Evolutionary conservation across 1,284 basidiomycete genomes (phyloP), one percentile per base, ranked within the genome.

Genomic region (Boletellus deceptivus): DNA sequence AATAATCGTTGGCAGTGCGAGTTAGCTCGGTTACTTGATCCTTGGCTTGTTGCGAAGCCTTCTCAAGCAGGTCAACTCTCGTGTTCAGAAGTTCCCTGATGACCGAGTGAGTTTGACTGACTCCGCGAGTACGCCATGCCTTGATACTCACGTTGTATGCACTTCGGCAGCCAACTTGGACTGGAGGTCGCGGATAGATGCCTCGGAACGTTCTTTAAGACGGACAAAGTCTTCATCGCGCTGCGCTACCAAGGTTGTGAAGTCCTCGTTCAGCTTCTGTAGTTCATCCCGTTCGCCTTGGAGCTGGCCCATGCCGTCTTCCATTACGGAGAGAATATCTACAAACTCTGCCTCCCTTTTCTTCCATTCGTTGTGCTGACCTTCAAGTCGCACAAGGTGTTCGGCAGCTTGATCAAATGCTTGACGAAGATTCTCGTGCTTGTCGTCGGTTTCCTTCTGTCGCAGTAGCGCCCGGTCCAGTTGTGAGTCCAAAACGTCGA

Each of bases 401-500:
- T 90, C 86, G 0, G 91, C 87, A 13, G 93, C 88, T 57, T 91
- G 80, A 52, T 92, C 86, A 60, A 93, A 91, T 18, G 89, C 84
- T 46, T 78, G 71, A 22, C 82, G 77, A 46, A 93, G 75, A 16
- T 83, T 78, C 53, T 84, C 79, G 56, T 88, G 83, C 59, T 90
- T 89, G 63, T 89, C 85, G 55, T 93, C 88, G 45, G 78, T 81
- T 59, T 90, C 86, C 65, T 85, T 86, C 64, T 91, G 85, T 49
- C 86, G 75, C 53, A 82, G 75, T 64, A 92, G 75, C 0, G 89
- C 89, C 5, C 88, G 82, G 54, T 94, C 91, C 9, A 97, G 80
- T 63, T 97, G 91, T 9, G 84, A 84, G 61, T 95, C 93, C 17
- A 97, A 76, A 6, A 84, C 78, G 50, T 94, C 91, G 42, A 98